phyloP scores from a whole-genome alignment of 768 basidiomycete species.

The Lactifluus pinguis region DNA sequence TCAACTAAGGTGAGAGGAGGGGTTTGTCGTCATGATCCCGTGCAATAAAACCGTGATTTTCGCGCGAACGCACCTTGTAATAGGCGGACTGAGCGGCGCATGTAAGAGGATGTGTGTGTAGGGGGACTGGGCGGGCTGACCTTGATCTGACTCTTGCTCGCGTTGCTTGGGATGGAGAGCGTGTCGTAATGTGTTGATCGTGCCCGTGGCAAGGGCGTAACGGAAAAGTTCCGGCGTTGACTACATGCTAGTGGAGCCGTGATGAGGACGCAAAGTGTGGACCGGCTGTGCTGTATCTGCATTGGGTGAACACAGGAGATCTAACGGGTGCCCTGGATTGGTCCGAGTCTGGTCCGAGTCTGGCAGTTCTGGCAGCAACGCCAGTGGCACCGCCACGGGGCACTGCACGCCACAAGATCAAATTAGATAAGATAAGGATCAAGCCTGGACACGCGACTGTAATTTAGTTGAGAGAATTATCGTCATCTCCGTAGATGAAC shows the following conservation, averaged over 20 bases:
- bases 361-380: no score
- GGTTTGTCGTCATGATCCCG: neutral
- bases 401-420: neutral
- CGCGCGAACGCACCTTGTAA: slow-evolving; percentile 27
- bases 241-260: neutral
- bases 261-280: neutral
- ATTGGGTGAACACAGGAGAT: neutral
- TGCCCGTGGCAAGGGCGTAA: neutral
- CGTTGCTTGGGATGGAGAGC: slow-evolving; percentile 28
- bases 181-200: slow-evolving; percentile 28
- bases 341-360: no score
- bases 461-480: neutral
- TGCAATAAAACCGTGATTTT: neutral
- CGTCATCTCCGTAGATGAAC: neutral
- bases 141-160: slow-evolving; percentile 31
- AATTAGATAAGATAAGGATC: neutral
- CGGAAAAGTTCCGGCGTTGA: slow-evolving; percentile 7
- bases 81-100: slow-evolving; percentile 26
- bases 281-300: neutral
- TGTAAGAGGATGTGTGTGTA: neutral
- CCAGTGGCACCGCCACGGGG: no score
- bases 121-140: slow-evolving; percentile 11
- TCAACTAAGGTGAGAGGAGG: slow-evolving; percentile 28
- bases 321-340: no score
- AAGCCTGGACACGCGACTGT: neutral